These are phyloP conservation scores for Neurospora africana DNA, from an alignment of 495 filamentous ascomycete species.

Conservation along the genomic window DNA sequence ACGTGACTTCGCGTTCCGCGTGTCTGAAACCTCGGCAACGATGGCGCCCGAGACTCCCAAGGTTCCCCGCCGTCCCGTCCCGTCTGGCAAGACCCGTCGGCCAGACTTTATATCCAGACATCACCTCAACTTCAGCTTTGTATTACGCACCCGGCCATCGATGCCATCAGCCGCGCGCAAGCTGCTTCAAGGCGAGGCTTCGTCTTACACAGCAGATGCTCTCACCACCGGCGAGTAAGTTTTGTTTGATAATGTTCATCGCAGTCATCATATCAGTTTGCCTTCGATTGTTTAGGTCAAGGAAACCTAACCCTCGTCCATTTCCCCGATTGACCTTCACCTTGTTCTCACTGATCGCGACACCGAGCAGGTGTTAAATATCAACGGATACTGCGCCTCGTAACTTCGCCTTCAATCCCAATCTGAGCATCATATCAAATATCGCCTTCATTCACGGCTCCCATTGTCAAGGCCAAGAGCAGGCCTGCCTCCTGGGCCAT, in stretches of 20 bases:
- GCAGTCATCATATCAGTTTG: not conserved
- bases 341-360: not conserved
- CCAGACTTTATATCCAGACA: not conserved
- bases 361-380: not conserved
- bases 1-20: not conserved
- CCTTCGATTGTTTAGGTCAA: not conserved
- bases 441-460: not conserved
- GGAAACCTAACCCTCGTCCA: not conserved
- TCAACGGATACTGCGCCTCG: not conserved
- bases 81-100: not conserved
- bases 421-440: not conserved
- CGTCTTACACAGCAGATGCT: not conserved
- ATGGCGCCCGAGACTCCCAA: not conserved
- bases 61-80: not conserved
- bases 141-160: not conserved
- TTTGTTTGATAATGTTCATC: not conserved
- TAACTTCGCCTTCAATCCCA: not conserved
- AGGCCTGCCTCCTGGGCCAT: not conserved
- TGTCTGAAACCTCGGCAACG: conserved; percentile 1
- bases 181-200: not conserved
- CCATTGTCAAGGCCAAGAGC: not conserved
- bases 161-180: not conserved
- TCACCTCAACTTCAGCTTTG: not conserved
- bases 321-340: not conserved
- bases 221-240: not conserved